Conservation (phyloP, 2,329 filamentous ascomycete genomes). For the Leptoxyphium fumago region DNA sequence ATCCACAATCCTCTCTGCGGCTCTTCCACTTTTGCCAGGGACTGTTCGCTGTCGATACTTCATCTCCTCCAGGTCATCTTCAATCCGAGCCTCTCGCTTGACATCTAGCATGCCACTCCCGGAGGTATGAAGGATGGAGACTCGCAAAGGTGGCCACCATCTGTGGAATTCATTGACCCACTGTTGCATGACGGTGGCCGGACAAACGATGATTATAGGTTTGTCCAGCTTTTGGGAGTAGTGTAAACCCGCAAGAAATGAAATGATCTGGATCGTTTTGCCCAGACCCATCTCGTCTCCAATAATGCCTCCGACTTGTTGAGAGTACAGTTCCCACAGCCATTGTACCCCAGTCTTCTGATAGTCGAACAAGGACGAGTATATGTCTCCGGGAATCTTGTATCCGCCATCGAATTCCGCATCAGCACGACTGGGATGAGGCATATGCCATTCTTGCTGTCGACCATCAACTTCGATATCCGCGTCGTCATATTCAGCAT, state of each 20-base stretch:
- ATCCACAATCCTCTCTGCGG: conserved; percentile 67
- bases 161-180: conserved; percentile 98
- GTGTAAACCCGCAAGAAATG: conserved; percentile 79
- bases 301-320: conserved; percentile 83
- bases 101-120: conserved; percentile 93
- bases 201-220: conserved; percentile 82
- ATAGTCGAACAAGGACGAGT: conserved; percentile 84
- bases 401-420: conserved; percentile 60
- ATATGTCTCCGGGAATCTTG: conserved; percentile 80
- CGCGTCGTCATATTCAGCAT: conserved; percentile 22
- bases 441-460: conserved; percentile 62
- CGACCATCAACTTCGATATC: conserved; percentile 22
- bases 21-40: conserved; percentile 44
- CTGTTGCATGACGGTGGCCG: conserved; percentile 86
- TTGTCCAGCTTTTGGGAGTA: conserved; percentile 75
- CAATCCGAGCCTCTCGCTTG: conserved; percentile 42
- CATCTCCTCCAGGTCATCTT: conserved; percentile 47
- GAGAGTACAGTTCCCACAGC: conserved; percentile 82
- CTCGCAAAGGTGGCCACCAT: conserved; percentile 98
- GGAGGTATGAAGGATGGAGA: conserved; percentile 88
- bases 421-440: conserved; percentile 70
- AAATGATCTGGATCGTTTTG: conserved; percentile 72
- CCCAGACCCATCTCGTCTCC: conserved; percentile 99
- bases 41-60: conserved; percentile 14
- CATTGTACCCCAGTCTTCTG: conserved; percentile 95